These are phyloP conservation scores for Dissophora ornata DNA, from an alignment of 192 early-diverging fungal genomes.

Conservation along the genomic window DNA sequence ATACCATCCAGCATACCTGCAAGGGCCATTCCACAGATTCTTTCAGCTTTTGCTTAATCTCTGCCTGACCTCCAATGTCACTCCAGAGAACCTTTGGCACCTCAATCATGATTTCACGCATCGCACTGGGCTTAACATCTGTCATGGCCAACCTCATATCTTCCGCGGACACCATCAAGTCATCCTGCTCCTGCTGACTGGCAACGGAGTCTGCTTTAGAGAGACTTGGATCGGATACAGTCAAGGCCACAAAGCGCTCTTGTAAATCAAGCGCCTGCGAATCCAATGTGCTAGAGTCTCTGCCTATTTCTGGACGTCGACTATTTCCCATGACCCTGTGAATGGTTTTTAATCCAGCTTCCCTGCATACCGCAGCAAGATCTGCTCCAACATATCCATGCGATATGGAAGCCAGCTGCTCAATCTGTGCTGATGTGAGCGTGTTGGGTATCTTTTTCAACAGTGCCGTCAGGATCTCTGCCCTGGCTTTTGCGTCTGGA, in stretches of 20 bases:
- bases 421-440: conserved; percentile 69
- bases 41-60: conserved; percentile 90
- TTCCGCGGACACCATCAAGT: conserved; percentile 58
- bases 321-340: conserved; percentile 53
- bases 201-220: not conserved
- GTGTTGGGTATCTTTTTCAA: conserved; percentile 76
- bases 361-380: conserved; percentile 84
- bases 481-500: conserved; percentile 74
- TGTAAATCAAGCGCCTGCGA: not conserved
- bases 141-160: conserved; percentile 70
- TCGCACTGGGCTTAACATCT: conserved; percentile 79
- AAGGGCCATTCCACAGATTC: conserved; percentile 99
- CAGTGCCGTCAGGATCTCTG: conserved; percentile 78
- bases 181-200: conserved; percentile 16
- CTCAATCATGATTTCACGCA: conserved; percentile 91
- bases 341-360: conserved; percentile 88
- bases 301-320: not conserved
- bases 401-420: conserved; percentile 67
- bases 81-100: conserved; percentile 94
- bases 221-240: conserved; percentile 20
- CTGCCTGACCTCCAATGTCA: conserved; percentile 94
- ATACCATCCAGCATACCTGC: conserved; percentile 75
- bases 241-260: conserved; percentile 7
- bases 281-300: not conserved
- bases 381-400: conserved; percentile 99